A percentile compares a stretch with the other conserved stretches of the same genome.
phyloP scores from a whole-genome alignment of 345 rosid species.

The Aquilaria sinensis region DNA sequence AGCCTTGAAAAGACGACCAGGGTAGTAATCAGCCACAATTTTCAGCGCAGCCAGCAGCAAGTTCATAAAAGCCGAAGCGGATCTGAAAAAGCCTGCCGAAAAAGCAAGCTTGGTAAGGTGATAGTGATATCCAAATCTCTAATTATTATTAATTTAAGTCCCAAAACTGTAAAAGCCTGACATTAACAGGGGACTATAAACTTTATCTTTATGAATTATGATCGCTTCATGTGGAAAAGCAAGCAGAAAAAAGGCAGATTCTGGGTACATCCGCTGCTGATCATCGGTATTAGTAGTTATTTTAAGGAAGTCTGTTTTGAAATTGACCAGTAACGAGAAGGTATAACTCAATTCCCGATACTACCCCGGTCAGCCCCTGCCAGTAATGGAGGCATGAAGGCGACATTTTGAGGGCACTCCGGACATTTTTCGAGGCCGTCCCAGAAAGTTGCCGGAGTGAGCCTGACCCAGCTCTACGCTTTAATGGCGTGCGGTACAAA shows the following conservation, averaged over 20 bases:
- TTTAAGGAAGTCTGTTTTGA: constrained; percentile 17
- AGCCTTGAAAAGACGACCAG: constrained; percentile 70
- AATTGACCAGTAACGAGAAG: constrained; percentile 25
- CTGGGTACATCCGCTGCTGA: constrained; percentile 10
- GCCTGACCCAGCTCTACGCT: constrained; percentile 4
- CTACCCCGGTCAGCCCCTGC: constrained; percentile 26
- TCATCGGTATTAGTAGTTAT: constrained; percentile 10
- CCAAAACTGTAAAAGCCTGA: constrained; percentile 13
- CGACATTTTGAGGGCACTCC: constrained; percentile 36
- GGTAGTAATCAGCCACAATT: constrained; percentile 72
- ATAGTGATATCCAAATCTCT: too few species aligned
- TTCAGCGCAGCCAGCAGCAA: constrained; percentile 66
- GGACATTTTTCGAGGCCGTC: constrained; percentile 34
- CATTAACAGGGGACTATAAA: background rate
- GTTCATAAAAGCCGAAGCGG: constrained; percentile 87
- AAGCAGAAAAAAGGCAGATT: constrained; percentile 18
- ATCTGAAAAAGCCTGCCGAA: constrained; percentile 88
- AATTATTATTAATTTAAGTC: background rate
- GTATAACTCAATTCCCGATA: constrained; percentile 39
- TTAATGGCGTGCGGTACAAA: constrained; percentile 21
- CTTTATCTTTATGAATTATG: too few species aligned
- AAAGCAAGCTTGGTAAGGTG: background rate
- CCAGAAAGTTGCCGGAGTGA: constrained; percentile 32
- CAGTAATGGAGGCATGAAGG: constrained; percentile 13
- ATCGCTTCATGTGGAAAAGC: too few species aligned